Evolutionary conservation across 2,329 filamentous ascomycete genomes (phyloP).

Genomic region (Fusarium devonianum): DNA sequence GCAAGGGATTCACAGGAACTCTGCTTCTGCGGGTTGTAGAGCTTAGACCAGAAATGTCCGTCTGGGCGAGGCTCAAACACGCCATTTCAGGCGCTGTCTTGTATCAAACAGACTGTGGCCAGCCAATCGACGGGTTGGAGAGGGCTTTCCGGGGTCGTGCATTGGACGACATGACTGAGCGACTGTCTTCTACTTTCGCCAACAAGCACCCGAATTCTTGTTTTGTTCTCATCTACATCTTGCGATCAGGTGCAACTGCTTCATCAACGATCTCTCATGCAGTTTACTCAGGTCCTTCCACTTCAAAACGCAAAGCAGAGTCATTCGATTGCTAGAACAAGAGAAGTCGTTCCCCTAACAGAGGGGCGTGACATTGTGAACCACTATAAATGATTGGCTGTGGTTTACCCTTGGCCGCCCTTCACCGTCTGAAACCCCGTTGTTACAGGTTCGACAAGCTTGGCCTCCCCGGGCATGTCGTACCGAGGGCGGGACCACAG

Average conservation of each 20-base stretch:
- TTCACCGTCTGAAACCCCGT: constrained; percentile 33
- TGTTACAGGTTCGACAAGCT: constrained; percentile 40
- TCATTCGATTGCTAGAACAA: too few species aligned
- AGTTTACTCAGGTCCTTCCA: too few species aligned
- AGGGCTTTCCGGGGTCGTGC: too few species aligned
- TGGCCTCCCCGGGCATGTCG: constrained; percentile 29
- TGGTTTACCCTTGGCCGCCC: constrained; percentile 9
- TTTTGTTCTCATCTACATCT: too few species aligned
- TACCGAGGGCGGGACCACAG: constrained; percentile 18
- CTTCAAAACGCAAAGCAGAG: too few species aligned
- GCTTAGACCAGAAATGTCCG: not conserved
- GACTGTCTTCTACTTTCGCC: too few species aligned
- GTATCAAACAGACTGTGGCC: constrained; percentile 24
- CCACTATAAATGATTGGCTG: constrained; percentile 17
- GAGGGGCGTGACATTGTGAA: too few species aligned
- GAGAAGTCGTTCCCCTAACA: too few species aligned
- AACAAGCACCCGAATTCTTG: too few species aligned
- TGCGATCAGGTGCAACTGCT: too few species aligned
- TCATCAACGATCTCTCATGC: too few species aligned
- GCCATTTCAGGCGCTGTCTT: constrained; percentile 30
- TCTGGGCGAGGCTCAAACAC: constrained; percentile 22
- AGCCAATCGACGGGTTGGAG: constrained; percentile 2
- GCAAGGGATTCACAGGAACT: constrained; percentile 1
- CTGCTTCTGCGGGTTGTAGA: constrained; percentile 3
- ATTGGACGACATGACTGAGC: too few species aligned